These are phyloP conservation scores for Syzygium oleosum DNA, from an alignment of 345 rosid genomes.

Conservation along the genomic window DNA sequence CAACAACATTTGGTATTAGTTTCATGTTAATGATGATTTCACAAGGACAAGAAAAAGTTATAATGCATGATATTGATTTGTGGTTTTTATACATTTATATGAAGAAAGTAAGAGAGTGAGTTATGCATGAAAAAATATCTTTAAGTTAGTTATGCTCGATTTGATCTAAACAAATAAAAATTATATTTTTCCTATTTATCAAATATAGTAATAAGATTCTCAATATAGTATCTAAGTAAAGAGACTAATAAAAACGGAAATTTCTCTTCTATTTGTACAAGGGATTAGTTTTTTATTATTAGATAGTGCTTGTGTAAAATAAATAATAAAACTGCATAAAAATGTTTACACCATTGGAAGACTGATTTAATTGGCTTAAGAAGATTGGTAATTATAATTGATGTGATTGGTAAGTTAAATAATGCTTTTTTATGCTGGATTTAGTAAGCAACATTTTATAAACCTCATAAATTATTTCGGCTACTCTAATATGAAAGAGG, in stretches of 20 bases:
- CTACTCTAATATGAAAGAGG: neutral
- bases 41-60: neutral
- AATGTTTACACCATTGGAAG: neutral
- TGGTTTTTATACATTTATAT: neutral
- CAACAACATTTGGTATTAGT: neutral
- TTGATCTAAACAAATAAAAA: neutral
- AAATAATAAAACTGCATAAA: neutral
- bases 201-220: neutral
- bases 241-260: neutral
- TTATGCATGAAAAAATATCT: neutral
- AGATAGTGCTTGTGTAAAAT: neutral
- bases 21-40: neutral
- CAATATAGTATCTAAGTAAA: neutral
- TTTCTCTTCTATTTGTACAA: neutral
- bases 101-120: neutral
- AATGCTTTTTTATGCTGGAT: neutral
- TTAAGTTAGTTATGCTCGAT: neutral
- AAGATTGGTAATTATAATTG: neutral
- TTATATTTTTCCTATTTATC: neutral
- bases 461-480: neutral
- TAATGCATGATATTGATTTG: neutral
- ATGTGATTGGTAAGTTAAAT: neutral
- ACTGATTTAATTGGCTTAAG: neutral
- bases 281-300: neutral
- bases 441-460: neutral